These are phyloP conservation scores for Chimonanthus salicifolius DNA, from an alignment of 164 flowering plant species.

Conservation along the genomic window DNA sequence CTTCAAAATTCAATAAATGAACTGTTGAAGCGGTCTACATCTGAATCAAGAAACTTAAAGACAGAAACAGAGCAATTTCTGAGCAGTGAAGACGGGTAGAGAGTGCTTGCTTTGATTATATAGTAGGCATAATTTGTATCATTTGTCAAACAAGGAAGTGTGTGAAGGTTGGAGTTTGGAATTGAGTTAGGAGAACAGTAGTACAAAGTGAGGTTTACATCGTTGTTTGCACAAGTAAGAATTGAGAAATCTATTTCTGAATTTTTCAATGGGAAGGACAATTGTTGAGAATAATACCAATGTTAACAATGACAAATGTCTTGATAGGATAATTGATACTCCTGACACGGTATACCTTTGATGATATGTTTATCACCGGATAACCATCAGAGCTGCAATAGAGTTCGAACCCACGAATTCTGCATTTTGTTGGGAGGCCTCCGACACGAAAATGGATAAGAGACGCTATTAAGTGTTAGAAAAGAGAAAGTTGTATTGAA, in stretches of 20 bases:
- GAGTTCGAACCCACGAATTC: conserved; percentile 33
- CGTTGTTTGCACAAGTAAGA: background rate
- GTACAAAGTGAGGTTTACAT: background rate
- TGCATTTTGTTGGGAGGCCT: conserved; percentile 40
- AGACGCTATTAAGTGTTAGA: no score
- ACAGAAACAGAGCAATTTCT: background rate
- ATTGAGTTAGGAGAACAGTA: background rate
- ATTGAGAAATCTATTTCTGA: background rate
- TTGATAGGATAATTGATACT: conserved; percentile 18
- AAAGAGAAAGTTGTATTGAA: no score
- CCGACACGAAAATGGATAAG: background rate
- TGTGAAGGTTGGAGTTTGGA: background rate
- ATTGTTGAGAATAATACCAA: background rate
- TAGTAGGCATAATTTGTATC: background rate
- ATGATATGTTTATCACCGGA: background rate
- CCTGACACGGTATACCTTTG: conserved; percentile 8
- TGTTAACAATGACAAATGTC: background rate
- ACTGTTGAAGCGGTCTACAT: background rate
- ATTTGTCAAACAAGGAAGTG: background rate
- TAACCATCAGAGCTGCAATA: conserved; percentile 18
- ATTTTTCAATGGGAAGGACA: background rate
- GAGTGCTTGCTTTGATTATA: background rate
- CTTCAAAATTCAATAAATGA: background rate
- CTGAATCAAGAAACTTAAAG: background rate
- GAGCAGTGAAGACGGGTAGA: background rate